Percentiles rank a stretch among this genome's conserved stretches.
These are phyloP conservation scores for Coniophora puteana DNA, from an alignment of 1,284 basidiomycete genomes.

Conservation along the genomic window DNA sequence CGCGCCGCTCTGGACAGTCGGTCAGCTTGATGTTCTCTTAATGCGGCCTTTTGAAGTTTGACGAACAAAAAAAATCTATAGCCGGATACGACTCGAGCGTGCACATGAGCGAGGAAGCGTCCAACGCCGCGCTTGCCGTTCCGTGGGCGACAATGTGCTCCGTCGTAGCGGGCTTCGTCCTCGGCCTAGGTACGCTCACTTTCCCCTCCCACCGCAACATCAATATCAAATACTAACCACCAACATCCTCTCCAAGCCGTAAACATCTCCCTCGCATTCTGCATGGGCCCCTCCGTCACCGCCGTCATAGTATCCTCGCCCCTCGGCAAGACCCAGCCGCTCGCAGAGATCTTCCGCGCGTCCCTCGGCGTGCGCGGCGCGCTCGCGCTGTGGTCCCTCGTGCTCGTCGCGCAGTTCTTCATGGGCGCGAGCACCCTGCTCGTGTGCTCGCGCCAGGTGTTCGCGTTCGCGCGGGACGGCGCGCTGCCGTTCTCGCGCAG, in stretches of 20 bases:
- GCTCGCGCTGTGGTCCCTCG: constrained; percentile 20
- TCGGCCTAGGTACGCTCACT: constrained; percentile 25
- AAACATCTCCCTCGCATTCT: constrained; percentile 24
- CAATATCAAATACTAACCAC: not conserved
- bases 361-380: constrained; percentile 18
- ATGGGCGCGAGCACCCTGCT: constrained; percentile 39
- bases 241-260: constrained; percentile 13
- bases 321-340: constrained; percentile 39
- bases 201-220: not conserved
- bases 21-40: constrained; percentile 17
- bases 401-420: constrained; percentile 27
- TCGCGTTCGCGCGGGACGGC: constrained; percentile 50
- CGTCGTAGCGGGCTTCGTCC: constrained; percentile 14
- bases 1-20: constrained; percentile 45
- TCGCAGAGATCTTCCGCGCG: constrained; percentile 30
- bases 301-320: constrained; percentile 31
- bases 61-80: too few species aligned
- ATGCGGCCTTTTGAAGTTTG: too few species aligned
- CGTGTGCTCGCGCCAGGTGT: constrained; percentile 54
- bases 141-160: constrained; percentile 38
- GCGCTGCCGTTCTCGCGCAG: constrained; percentile 18
- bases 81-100: constrained; percentile 43
- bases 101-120: constrained; percentile 46
- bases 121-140: constrained; percentile 43
- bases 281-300: constrained; percentile 35